Percentiles rank a stretch among this genome's conserved stretches.
phyloP scores from a whole-genome alignment of 768 basidiomycete genomes.

The Auricularia cornea region DNA sequence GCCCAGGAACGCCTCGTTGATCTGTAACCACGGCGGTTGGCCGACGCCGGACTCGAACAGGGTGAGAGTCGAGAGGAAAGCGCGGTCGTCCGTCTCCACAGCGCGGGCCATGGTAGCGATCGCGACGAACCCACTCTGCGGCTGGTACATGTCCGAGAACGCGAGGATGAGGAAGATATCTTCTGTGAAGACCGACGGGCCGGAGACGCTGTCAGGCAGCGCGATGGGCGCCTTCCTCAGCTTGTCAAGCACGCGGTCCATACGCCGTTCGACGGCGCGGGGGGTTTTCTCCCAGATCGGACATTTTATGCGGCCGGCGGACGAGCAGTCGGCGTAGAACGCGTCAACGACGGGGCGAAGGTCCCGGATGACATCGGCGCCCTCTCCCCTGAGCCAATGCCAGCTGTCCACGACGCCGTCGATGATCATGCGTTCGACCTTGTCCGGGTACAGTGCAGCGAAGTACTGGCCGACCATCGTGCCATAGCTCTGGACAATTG shows the following conservation, averaged over 20 bases:
- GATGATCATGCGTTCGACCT: slow-evolving; percentile 1
- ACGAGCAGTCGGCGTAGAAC: not conserved
- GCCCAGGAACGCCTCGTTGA: too few relatives aligned
- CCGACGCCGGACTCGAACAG: too few relatives aligned
- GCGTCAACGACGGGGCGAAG: not conserved
- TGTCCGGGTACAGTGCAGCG: slow-evolving; percentile 3
- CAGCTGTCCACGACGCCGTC: slow-evolving; percentile 1
- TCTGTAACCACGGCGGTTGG: too few relatives aligned
- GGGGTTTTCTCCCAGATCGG: not conserved
- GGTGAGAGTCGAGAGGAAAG: too few relatives aligned
- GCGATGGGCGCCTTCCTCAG: not conserved
- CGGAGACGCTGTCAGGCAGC: not conserved
- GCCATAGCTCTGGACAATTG: not conserved
- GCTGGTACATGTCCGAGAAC: not conserved
- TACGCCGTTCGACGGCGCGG: not conserved
- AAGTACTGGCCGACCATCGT: slow-evolving; percentile 2
- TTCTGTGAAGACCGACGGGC: not conserved
- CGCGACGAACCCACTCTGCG: not conserved
- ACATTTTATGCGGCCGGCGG: not conserved
- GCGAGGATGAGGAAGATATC: not conserved
- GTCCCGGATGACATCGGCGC: not conserved
- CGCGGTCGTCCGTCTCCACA: too few relatives aligned
- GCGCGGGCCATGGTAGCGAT: too few relatives aligned
- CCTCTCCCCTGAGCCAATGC: not conserved
- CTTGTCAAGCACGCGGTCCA: not conserved